Evolutionary conservation across 2,329 filamentous ascomycete genomes (phyloP).

Genomic region (Ceratocystis eucalypticola): DNA sequence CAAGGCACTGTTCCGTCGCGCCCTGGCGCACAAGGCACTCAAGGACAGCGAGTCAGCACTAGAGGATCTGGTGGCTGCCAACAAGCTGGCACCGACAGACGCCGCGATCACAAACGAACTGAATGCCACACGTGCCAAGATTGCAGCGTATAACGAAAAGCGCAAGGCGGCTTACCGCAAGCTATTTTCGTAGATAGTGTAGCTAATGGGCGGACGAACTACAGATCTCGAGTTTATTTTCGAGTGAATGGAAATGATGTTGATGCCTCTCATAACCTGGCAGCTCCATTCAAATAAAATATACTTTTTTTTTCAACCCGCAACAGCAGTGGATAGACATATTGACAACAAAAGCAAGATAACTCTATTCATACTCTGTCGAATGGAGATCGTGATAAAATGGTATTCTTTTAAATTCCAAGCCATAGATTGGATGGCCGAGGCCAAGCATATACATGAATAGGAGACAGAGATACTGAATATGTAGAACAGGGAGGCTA

Average conservation of each 20-base stretch:
- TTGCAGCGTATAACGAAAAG: conserved; percentile 62
- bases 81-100: conserved; percentile 61
- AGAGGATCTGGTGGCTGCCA: conserved; percentile 60
- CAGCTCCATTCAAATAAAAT: background rate
- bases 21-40: conserved; percentile 55
- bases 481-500: background rate
- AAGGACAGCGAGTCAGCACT: conserved; percentile 79
- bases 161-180: conserved; percentile 89
- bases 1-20: conserved; percentile 80
- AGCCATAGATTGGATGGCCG: background rate
- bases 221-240: background rate
- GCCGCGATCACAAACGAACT: conserved; percentile 63
- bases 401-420: background rate
- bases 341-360: no score
- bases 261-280: background rate
- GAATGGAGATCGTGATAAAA: background rate
- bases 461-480: background rate
- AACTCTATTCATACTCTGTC: no score
- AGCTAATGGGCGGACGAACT: background rate
- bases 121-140: conserved; percentile 60
- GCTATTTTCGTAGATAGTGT: conserved; percentile 49
- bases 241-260: background rate
- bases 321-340: no score
- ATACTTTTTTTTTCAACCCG: background rate
- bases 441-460: background rate